Evolutionary conservation across 495 filamentous ascomycete species (phyloP).

Genomic region (Xylaria grammica): DNA sequence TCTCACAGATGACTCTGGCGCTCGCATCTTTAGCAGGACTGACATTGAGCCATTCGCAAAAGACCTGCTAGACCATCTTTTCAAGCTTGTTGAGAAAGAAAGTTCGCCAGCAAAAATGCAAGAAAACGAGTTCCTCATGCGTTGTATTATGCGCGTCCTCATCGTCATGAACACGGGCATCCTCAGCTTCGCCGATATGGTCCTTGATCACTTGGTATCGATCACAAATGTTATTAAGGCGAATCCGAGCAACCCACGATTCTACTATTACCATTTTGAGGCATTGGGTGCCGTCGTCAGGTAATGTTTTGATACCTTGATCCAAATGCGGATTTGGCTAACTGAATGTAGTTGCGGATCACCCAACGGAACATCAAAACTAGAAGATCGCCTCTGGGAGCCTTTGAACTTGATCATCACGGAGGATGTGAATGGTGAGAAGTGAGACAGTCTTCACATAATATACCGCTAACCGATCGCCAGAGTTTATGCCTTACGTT

Average conservation of each 20-base stretch:
- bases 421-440: slow-evolving; percentile 77
- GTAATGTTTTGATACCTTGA: slow-evolving; percentile 39
- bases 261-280: slow-evolving; percentile 99
- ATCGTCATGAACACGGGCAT: slow-evolving; percentile 87
- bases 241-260: slow-evolving; percentile 96
- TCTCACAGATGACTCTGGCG: slow-evolving; percentile 71
- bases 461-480: slow-evolving; percentile 20
- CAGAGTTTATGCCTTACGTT: slow-evolving; percentile 95
- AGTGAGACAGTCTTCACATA: slow-evolving; percentile 3
- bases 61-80: slow-evolving; percentile 89
- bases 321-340: not conserved
- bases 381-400: slow-evolving; percentile 77
- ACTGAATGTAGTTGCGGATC: slow-evolving; percentile 66
- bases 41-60: slow-evolving; percentile 81
- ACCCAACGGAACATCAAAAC: slow-evolving; percentile 60
- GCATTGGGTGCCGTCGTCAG: slow-evolving; percentile 91
- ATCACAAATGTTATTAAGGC: slow-evolving; percentile 87
- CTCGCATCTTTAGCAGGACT: slow-evolving; percentile 73
- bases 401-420: slow-evolving; percentile 78
- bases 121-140: slow-evolving; percentile 99
- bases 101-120: slow-evolving; percentile 87
- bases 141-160: slow-evolving; percentile 94
- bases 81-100: slow-evolving; percentile 83
- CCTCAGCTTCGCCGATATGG: slow-evolving; percentile 68
- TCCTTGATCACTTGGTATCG: slow-evolving; percentile 77